Evolutionary conservation across 2,329 filamentous ascomycete genomes (phyloP).

Genomic region (Nakataea oryzae): DNA sequence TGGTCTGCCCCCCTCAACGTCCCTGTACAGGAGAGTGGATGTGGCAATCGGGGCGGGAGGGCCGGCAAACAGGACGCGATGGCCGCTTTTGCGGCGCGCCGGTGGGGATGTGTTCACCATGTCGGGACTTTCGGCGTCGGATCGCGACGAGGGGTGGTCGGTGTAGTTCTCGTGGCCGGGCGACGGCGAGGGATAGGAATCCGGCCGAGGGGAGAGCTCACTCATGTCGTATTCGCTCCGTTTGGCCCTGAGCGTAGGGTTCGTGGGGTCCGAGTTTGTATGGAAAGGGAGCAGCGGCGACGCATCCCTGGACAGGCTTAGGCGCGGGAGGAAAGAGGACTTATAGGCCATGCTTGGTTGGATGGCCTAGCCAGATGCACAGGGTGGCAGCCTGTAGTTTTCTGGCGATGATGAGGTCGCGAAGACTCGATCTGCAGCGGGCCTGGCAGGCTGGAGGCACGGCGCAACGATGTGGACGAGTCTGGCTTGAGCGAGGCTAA

Average conservation of each 20-base stretch:
- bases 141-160: constrained; percentile 2
- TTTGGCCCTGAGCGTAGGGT: constrained; percentile 15
- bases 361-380: background rate
- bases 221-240: constrained; percentile 22
- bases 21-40: constrained; percentile 15
- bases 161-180: constrained; percentile 1
- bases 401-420: background rate
- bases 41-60: constrained; percentile 37
- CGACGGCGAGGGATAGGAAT: constrained; percentile 5
- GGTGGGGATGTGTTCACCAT: constrained; percentile 7
- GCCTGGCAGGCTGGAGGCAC: background rate
- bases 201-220: constrained; percentile 19
- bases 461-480: background rate
- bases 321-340: constrained; percentile 19
- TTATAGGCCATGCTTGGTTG: constrained; percentile 3
- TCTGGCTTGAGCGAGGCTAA: no score
- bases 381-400: background rate
- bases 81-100: constrained; percentile 17
- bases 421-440: background rate
- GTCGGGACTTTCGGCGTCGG: constrained; percentile 6
- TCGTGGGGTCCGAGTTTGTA: constrained; percentile 6
- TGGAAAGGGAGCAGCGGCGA: constrained; percentile 17
- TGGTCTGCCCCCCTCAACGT: constrained; percentile 16
- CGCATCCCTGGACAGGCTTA: constrained; percentile 15
- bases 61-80: constrained; percentile 28